Conservation (phyloP, 176 grass and related monocot species). For the Musa schizocarpa region DNA sequence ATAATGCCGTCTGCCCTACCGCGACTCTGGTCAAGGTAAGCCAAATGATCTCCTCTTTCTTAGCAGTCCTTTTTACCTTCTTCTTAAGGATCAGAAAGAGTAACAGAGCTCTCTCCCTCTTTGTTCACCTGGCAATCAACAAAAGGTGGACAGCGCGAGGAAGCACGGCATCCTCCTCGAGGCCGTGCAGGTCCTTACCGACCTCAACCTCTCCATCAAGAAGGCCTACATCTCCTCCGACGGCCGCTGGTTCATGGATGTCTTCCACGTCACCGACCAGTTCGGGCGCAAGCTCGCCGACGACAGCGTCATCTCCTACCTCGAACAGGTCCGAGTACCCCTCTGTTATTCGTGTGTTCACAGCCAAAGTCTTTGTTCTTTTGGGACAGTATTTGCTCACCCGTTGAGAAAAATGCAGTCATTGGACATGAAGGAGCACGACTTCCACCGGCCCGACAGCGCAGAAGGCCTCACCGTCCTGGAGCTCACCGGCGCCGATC, state of each 20-base stretch:
- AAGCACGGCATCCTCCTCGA: slow-evolving; percentile 30
- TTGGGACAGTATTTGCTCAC: not conserved
- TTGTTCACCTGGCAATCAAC: not conserved
- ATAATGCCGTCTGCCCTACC: slow-evolving; percentile 58
- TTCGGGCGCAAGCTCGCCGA: slow-evolving; percentile 12
- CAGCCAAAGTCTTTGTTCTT: not conserved
- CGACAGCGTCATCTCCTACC: slow-evolving; percentile 13
- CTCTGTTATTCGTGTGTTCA: not conserved
- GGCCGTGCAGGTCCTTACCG: slow-evolving; percentile 67
- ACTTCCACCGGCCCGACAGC: not conserved
- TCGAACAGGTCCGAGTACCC: slow-evolving; percentile 1
- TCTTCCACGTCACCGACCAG: slow-evolving; percentile 88
- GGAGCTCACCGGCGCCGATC: slow-evolving; percentile 16
- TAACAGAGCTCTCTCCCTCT: not conserved
- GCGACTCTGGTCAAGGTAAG: slow-evolving; percentile 65
- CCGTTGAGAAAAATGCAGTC: slow-evolving; percentile 8
- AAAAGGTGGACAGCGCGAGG: slow-evolving; percentile 19
- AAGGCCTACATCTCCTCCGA: slow-evolving; percentile 98
- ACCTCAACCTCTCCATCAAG: slow-evolving; percentile 67
- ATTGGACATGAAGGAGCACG: not conserved
- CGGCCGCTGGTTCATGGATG: slow-evolving; percentile 99
- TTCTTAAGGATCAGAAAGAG: not conserved
- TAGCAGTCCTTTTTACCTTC: not conserved
- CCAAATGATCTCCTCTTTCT: not conserved
- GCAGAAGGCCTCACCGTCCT: not conserved